Evolutionary conservation across 2,329 filamentous ascomycete species (phyloP).

Genomic region (Penicillium brevicompactum): DNA sequence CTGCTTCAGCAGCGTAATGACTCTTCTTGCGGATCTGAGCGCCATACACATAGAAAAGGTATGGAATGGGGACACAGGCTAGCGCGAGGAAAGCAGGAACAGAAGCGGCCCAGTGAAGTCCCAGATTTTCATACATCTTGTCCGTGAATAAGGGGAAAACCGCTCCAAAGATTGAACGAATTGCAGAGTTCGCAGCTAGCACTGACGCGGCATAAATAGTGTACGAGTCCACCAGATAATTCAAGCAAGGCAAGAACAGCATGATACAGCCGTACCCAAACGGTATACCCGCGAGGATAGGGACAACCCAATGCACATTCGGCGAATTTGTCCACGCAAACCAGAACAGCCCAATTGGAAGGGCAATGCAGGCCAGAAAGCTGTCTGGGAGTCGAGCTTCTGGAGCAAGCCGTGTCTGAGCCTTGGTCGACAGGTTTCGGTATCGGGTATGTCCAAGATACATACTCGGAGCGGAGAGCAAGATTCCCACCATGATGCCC

Average conservation of each 20-base stretch:
- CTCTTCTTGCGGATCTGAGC: conserved; percentile 39
- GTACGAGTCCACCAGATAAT: conserved; percentile 47
- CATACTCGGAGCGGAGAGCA: conserved; percentile 40
- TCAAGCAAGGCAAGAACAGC: conserved; percentile 42
- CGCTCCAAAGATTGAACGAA: conserved; percentile 48
- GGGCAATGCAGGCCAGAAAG: conserved; percentile 49
- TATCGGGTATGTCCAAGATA: conserved; percentile 41
- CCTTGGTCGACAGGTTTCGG: conserved; percentile 22
- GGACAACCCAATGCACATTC: conserved; percentile 41
- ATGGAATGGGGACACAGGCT: conserved; percentile 43
- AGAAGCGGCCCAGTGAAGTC: conserved; percentile 51
- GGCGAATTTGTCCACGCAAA: conserved; percentile 60
- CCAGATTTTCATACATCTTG: conserved; percentile 46
- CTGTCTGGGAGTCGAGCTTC: conserved; percentile 57
- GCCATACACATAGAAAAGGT: conserved; percentile 45
- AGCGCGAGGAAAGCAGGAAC: conserved; percentile 48
- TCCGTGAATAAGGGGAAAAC: conserved; percentile 50
- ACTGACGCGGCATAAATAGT: conserved; percentile 44
- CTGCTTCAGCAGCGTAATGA: conserved; percentile 39
- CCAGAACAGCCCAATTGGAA: conserved; percentile 61
- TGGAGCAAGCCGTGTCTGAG: conserved; percentile 45
- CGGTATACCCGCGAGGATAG: conserved; percentile 36
- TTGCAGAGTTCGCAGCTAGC: conserved; percentile 45
- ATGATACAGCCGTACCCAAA: conserved; percentile 46
- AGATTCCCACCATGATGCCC: conserved; percentile 46